Conservation (phyloP, 345 rosid species). For the Noccaea caerulescens region DNA sequence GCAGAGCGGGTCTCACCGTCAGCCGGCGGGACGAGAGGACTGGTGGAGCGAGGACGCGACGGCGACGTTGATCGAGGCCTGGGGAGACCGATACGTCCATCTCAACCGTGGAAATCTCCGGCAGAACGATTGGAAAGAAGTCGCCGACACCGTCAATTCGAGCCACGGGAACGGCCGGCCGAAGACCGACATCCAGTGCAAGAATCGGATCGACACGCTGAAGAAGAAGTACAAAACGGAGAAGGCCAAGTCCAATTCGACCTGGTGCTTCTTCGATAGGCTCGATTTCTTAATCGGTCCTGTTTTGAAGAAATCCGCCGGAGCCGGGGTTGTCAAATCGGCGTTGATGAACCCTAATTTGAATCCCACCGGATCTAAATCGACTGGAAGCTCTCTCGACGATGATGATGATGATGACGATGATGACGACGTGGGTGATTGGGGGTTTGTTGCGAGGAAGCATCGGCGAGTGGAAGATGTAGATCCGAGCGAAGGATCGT, state of each 20-base stretch:
- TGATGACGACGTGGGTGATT: constrained; percentile 51
- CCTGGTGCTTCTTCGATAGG: constrained; percentile 58
- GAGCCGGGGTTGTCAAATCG: constrained; percentile 31
- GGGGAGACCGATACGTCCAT: constrained; percentile 78
- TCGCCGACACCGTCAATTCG: constrained; percentile 71
- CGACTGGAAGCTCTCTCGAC: constrained; percentile 54
- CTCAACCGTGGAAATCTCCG: constrained; percentile 86
- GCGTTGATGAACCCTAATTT: constrained; percentile 38
- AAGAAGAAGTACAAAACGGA: constrained; percentile 72
- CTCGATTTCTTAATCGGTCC: constrained; percentile 59
- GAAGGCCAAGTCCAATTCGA: constrained; percentile 49
- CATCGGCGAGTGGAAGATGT: constrained; percentile 49
- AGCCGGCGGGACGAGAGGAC: constrained; percentile 69
- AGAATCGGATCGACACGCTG: constrained; percentile 72
- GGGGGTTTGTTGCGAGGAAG: constrained; percentile 51
- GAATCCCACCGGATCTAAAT: constrained; percentile 36
- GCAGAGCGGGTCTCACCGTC: constrained; percentile 39
- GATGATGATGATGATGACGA: constrained; percentile 55
- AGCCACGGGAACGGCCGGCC: constrained; percentile 53
- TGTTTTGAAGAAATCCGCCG: constrained; percentile 40
- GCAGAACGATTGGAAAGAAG: constrained; percentile 82
- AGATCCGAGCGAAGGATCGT: constrained; percentile 49
- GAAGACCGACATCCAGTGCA: constrained; percentile 72
- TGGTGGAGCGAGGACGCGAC: constrained; percentile 95
- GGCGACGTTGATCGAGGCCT: constrained; percentile 69